These are phyloP conservation scores for Aspergillus piperis DNA, from an alignment of 2,329 filamentous ascomycete species.

Conservation along the genomic window DNA sequence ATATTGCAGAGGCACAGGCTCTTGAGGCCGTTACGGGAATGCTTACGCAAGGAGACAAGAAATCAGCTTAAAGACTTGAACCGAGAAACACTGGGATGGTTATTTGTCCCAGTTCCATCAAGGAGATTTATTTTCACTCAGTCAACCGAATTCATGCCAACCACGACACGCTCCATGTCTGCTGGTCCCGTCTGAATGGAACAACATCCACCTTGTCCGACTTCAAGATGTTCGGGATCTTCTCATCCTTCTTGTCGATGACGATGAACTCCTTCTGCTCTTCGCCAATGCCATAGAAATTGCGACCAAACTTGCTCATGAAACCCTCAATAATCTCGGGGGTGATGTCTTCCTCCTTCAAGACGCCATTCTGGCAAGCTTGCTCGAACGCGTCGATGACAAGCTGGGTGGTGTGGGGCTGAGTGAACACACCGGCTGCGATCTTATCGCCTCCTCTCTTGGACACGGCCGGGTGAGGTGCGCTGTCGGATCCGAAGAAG, in stretches of 20 bases:
- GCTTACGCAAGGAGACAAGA: slow-evolving; percentile 32
- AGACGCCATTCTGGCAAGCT: slow-evolving; percentile 55
- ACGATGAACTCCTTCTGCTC: slow-evolving; percentile 54
- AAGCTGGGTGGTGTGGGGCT: slow-evolving; percentile 60
- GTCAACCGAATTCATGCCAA: slow-evolving; percentile 16
- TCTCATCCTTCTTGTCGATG: slow-evolving; percentile 58
- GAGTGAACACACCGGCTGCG: slow-evolving; percentile 64
- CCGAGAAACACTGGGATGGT: neutral
- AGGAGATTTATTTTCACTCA: slow-evolving; percentile 5
- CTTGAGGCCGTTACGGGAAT: slow-evolving; percentile 43
- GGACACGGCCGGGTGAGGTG: slow-evolving; percentile 62
- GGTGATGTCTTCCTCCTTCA: slow-evolving; percentile 57
- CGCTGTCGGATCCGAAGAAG: slow-evolving; percentile 71
- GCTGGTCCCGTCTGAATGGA: slow-evolving; percentile 64
- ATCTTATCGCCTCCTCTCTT: slow-evolving; percentile 56
- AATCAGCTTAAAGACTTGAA: slow-evolving; percentile 14
- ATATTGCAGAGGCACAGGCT: slow-evolving; percentile 43
- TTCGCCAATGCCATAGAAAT: slow-evolving; percentile 59
- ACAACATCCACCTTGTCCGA: slow-evolving; percentile 63
- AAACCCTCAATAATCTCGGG: slow-evolving; percentile 59
- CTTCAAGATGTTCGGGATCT: slow-evolving; percentile 57
- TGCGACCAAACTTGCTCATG: slow-evolving; percentile 57
- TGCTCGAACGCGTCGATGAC: slow-evolving; percentile 61
- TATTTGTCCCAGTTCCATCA: slow-evolving; percentile 6
- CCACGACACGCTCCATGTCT: slow-evolving; percentile 46